These are phyloP conservation scores for Lactifluus hygrophoroides DNA, from an alignment of 768 basidiomycete species.

Conservation along the genomic window DNA sequence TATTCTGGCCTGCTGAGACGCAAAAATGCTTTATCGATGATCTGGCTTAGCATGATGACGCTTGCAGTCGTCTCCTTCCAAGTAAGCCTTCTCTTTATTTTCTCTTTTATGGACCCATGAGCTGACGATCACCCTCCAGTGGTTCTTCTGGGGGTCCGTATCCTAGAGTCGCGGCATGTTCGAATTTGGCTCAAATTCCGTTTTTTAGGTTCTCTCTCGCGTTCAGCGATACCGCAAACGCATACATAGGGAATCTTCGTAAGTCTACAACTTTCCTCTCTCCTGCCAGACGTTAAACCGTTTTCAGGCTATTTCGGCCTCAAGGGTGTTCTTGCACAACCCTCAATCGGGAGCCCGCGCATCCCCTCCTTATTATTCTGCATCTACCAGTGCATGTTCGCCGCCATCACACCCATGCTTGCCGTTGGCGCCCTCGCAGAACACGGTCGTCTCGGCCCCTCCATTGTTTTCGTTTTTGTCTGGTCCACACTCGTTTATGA, in stretches of 20 bases:
- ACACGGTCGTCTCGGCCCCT: slow-evolving; percentile 74
- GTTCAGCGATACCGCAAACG: slow-evolving; percentile 66
- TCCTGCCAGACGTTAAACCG: neutral
- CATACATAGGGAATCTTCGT: slow-evolving; percentile 82
- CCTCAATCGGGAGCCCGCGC: slow-evolving; percentile 61
- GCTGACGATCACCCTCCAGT: slow-evolving; percentile 38
- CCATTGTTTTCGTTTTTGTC: slow-evolving; percentile 81
- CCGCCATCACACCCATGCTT: slow-evolving; percentile 82
- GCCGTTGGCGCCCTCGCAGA: slow-evolving; percentile 92
- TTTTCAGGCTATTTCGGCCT: slow-evolving; percentile 70
- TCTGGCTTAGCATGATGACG: slow-evolving; percentile 69
- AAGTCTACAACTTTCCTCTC: slow-evolving; percentile 22
- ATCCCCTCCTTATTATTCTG: slow-evolving; percentile 73
- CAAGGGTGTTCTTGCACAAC: slow-evolving; percentile 64
- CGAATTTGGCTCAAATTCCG: neutral
- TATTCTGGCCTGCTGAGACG: slow-evolving; percentile 86
- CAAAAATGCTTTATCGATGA: slow-evolving; percentile 93
- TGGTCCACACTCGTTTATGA: slow-evolving; percentile 90
- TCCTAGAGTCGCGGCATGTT: too few relatives aligned
- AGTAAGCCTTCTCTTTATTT: slow-evolving; percentile 31
- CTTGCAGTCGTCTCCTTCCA: slow-evolving; percentile 79
- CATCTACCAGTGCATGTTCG: slow-evolving; percentile 87
- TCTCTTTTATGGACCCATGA: neutral
- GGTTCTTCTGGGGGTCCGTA: slow-evolving; percentile 87
- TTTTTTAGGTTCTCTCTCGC: slow-evolving; percentile 58